Evolutionary conservation across 371 early-diverging fungal genomes (phyloP).

Genomic region (Chytridium lagenaria): DNA sequence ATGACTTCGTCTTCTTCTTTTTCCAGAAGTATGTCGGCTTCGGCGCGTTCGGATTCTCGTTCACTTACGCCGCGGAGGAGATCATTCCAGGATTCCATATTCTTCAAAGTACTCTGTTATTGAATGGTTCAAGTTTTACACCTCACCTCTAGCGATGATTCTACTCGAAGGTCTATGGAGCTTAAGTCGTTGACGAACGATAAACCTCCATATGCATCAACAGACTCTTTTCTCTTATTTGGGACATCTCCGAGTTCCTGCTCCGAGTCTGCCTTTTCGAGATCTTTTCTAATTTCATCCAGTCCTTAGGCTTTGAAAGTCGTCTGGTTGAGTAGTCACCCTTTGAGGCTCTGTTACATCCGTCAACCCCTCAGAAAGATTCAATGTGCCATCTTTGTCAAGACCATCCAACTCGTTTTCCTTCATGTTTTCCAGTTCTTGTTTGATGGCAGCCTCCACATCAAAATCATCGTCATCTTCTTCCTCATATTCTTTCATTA

Average conservation of each 20-base stretch:
- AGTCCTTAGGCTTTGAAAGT: background rate
- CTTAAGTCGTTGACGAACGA: background rate
- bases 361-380: background rate
- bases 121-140: background rate
- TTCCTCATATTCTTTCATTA: background rate
- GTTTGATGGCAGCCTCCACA: slow-evolving; percentile 18
- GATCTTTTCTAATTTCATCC: background rate
- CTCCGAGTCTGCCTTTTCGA: background rate
- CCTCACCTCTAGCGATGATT: background rate
- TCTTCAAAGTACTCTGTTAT: background rate
- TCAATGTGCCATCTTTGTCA: too few relatives aligned
- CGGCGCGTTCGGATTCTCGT: background rate
- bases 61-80: background rate
- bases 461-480: slow-evolving; percentile 11
- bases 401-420: background rate
- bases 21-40: background rate
- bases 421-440: background rate
- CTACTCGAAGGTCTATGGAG: background rate
- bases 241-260: background rate
- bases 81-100: slow-evolving; percentile 13
- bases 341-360: background rate
- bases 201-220: background rate
- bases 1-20: background rate
- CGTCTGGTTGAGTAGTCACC: background rate
- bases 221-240: background rate